Evolutionary conservation across 768 basidiomycete genomes (phyloP).

Genomic region (Plicaturopsis crispa): DNA sequence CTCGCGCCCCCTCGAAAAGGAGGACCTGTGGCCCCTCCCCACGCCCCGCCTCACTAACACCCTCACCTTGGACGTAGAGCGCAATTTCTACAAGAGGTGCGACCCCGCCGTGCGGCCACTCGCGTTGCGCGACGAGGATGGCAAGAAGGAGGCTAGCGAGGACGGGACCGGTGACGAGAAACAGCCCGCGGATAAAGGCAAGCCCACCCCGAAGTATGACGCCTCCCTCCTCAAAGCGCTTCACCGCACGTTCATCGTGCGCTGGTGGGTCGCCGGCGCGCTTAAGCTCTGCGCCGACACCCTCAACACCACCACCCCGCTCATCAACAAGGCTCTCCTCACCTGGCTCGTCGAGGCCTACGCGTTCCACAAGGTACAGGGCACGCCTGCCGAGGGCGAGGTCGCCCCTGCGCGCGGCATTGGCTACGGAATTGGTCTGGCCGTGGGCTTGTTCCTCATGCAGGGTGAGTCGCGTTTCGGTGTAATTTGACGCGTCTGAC

Average conservation of each 20-base stretch:
- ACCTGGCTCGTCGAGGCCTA: conserved; percentile 50
- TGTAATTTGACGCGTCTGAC: not conserved
- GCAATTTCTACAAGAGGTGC: conserved; percentile 41
- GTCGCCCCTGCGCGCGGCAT: conserved; percentile 36
- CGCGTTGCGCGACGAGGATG: conserved; percentile 6
- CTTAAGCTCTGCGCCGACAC: conserved; percentile 38
- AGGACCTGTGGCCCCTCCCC: conserved; percentile 51
- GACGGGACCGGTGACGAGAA: conserved; percentile 4
- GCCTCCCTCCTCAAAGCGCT: conserved; percentile 43
- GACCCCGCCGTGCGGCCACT: conserved; percentile 38
- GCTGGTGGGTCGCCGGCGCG: conserved; percentile 41
- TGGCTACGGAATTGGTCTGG: conserved; percentile 57
- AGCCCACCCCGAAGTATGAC: conserved; percentile 27
- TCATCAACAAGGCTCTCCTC: conserved; percentile 52
- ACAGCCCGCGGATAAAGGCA: conserved; percentile 2
- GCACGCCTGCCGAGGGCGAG: conserved; percentile 25
- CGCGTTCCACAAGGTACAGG: conserved; percentile 26
- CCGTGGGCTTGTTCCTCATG: conserved; percentile 51
- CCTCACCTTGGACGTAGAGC: conserved; percentile 35
- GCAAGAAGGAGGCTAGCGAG: not conserved
- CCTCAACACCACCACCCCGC: conserved; percentile 44
- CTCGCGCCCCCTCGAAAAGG: conserved; percentile 47
- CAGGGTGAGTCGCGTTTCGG: conserved; percentile 31
- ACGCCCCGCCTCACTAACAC: conserved; percentile 23
- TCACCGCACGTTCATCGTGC: conserved; percentile 34